These are phyloP conservation scores for Phytophthora citricola DNA, from an alignment of 352 stramenopile genomes.

Conservation along the genomic window DNA sequence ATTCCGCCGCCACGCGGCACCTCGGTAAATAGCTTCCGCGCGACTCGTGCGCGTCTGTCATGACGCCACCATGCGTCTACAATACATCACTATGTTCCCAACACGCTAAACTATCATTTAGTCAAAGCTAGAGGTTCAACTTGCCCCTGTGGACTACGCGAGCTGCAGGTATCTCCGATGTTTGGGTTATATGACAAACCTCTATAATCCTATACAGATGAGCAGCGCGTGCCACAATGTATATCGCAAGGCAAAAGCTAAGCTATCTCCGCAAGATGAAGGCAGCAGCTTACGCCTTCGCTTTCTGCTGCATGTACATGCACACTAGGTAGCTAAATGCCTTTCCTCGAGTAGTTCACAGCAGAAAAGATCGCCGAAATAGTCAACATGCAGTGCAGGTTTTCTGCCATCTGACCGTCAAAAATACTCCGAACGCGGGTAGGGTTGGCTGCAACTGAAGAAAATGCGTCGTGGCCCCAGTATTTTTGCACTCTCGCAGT, in stretches of 20 bases:
- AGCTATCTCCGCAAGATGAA: too few species aligned
- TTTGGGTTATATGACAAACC: background rate
- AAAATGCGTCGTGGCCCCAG: conserved; percentile 12
- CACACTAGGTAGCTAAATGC: too few species aligned
- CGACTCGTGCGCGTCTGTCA: conserved; percentile 13
- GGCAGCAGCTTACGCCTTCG: background rate
- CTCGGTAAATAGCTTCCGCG: conserved; percentile 46
- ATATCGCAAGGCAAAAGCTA: too few species aligned
- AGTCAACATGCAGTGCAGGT: background rate
- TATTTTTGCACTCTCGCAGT: conserved; percentile 42
- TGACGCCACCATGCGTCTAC: background rate
- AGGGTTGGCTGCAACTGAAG: too few species aligned
- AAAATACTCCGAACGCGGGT: conserved; percentile 25
- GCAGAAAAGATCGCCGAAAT: conserved; percentile 3
- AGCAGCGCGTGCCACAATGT: conserved; percentile 1
- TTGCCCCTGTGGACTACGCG: background rate
- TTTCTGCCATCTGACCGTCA: conserved; percentile 32
- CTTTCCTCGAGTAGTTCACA: too few species aligned
- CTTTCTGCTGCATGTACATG: background rate
- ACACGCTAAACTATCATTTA: conserved; percentile 4
- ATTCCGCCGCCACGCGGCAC: conserved; percentile 20
- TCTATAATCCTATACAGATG: conserved; percentile 29
- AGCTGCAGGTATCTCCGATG: background rate
- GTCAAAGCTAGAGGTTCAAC: background rate
- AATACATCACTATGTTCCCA: background rate